Evolutionary conservation across 345 rosid genomes (phyloP).

Genomic region (Gossypium mustelinum): DNA sequence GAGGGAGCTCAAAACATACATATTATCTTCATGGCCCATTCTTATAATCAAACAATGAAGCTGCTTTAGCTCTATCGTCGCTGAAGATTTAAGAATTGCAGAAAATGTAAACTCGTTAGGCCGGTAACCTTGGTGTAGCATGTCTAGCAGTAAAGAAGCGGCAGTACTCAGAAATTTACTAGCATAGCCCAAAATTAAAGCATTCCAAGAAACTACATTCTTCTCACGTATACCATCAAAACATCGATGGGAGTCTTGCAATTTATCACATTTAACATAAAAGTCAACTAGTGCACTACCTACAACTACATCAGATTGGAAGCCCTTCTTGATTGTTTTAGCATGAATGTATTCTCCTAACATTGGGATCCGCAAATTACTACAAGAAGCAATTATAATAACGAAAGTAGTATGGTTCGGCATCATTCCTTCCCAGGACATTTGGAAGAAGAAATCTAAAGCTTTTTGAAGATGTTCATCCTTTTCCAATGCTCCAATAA

Average conservation of each 20-base stretch:
- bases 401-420: slow-evolving; percentile 56
- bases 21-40: slow-evolving; percentile 60
- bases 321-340: slow-evolving; percentile 38
- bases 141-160: slow-evolving; percentile 41
- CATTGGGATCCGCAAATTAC: slow-evolving; percentile 28
- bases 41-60: slow-evolving; percentile 60
- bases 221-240: slow-evolving; percentile 50
- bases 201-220: slow-evolving; percentile 78
- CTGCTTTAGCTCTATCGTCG: slow-evolving; percentile 41
- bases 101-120: slow-evolving; percentile 81
- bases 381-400: slow-evolving; percentile 45
- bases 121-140: slow-evolving; percentile 51
- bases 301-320: slow-evolving; percentile 42
- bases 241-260: slow-evolving; percentile 53
- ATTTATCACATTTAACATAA: slow-evolving; percentile 54
- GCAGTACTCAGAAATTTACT: slow-evolving; percentile 31
- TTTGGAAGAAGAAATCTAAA: slow-evolving; percentile 37
- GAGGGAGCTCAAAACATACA: slow-evolving; percentile 64
- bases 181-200: slow-evolving; percentile 67
- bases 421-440: slow-evolving; percentile 35
- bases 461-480: slow-evolving; percentile 43
- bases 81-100: slow-evolving; percentile 44
- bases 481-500: slow-evolving; percentile 51
- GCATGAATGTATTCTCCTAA: slow-evolving; percentile 61
- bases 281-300: slow-evolving; percentile 75